phyloP scores from a whole-genome alignment of 106 monocot genomes.

The Platanthera zijinensis region DNA sequence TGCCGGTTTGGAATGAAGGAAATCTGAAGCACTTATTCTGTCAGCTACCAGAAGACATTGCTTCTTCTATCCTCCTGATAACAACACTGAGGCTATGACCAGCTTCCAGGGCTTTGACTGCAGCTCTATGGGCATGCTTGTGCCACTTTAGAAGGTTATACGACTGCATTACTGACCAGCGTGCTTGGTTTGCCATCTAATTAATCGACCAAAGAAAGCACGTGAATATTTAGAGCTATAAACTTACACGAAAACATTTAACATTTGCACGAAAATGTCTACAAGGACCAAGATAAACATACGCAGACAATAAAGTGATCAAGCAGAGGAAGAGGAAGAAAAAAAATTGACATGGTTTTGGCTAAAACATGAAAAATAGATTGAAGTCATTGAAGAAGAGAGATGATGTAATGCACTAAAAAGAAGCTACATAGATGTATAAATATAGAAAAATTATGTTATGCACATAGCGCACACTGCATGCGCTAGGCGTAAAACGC shows the following conservation, averaged over 20 bases:
- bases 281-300: too few relatives aligned
- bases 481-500: too few relatives aligned
- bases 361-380: too few relatives aligned
- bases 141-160: constrained; percentile 57
- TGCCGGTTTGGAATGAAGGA: too few relatives aligned
- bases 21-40: neutral
- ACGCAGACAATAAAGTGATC: too few relatives aligned
- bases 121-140: constrained; percentile 33
- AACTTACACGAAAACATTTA: neutral
- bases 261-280: neutral
- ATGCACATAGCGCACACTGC: too few relatives aligned
- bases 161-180: constrained; percentile 51
- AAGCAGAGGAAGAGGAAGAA: too few relatives aligned
- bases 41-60: constrained; percentile 25
- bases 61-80: constrained; percentile 53
- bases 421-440: too few relatives aligned
- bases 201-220: neutral
- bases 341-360: too few relatives aligned
- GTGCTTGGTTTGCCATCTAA: constrained; percentile 54
- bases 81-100: constrained; percentile 43
- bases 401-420: too few relatives aligned
- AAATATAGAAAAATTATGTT: too few relatives aligned
- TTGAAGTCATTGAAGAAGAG: too few relatives aligned
- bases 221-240: neutral
- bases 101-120: constrained; percentile 39